Conservation (phyloP, 2,329 filamentous ascomycete species). For the Neofusicoccum sp. region DNA sequence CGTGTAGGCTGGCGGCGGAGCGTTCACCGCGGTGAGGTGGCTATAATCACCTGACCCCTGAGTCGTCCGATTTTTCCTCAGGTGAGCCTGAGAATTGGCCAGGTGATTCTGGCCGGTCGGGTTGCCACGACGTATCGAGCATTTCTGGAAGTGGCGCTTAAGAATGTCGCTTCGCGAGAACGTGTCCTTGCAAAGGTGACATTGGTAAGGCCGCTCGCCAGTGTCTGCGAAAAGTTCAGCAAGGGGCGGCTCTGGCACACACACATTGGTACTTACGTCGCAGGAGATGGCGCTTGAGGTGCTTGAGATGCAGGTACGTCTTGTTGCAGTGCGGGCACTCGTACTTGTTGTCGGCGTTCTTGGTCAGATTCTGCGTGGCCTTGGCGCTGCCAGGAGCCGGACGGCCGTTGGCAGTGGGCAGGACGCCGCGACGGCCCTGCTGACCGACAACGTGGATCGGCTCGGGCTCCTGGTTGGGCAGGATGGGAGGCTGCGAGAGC, state of each 20-base stretch:
- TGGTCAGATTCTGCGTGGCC: slow-evolving; percentile 81
- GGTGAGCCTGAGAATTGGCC: slow-evolving; percentile 85
- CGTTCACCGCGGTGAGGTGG: slow-evolving; percentile 23
- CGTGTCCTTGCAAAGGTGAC: slow-evolving; percentile 94
- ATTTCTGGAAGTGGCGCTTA: slow-evolving; percentile 99
- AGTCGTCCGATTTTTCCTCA: slow-evolving; percentile 63
- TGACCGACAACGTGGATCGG: slow-evolving; percentile 93
- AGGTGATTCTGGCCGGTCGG: slow-evolving; percentile 92
- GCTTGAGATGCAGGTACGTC: slow-evolving; percentile 96
- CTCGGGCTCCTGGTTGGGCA: slow-evolving; percentile 49
- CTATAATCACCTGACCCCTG: slow-evolving; percentile 31
- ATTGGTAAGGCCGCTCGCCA: slow-evolving; percentile 97
- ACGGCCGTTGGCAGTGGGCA: slow-evolving; percentile 85
- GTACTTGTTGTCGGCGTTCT: slow-evolving; percentile 97
- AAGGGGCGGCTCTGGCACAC: neutral
- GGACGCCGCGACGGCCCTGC: slow-evolving; percentile 84
- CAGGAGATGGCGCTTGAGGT: slow-evolving; percentile 91
- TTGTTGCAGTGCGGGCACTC: slow-evolving; percentile 98
- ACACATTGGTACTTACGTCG: slow-evolving; percentile 70
- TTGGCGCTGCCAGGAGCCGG: slow-evolving; percentile 78
- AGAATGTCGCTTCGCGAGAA: slow-evolving; percentile 97
- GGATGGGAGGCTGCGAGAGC: slow-evolving; percentile 28
- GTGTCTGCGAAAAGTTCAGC: slow-evolving; percentile 65
- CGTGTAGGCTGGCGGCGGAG: neutral
- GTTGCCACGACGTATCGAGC: slow-evolving; percentile 92